Evolutionary conservation across 495 filamentous ascomycete species (phyloP).

Genomic region (Neurospora cerealis): DNA sequence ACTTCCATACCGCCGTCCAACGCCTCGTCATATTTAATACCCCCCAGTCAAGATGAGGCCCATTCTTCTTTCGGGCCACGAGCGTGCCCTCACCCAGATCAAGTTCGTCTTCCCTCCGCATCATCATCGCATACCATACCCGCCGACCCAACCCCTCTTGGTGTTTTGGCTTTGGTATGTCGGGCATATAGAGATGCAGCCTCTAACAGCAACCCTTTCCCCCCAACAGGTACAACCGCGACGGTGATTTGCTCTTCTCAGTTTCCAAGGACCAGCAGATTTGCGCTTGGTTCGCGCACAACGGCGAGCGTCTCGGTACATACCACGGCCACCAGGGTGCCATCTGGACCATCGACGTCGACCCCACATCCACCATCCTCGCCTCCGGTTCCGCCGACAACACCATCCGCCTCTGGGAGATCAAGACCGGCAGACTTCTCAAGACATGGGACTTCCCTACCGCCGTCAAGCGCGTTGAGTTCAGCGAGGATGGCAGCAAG

Average conservation of each 20-base stretch:
- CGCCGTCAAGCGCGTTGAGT: constrained; percentile 92
- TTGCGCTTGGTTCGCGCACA: constrained; percentile 88
- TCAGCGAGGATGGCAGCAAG: constrained; percentile 81
- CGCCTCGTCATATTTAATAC: background rate
- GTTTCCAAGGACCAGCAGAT: constrained; percentile 95
- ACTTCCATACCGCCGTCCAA: background rate
- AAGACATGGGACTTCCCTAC: constrained; percentile 97
- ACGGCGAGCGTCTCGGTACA: constrained; percentile 89
- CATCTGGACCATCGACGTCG: constrained; percentile 96
- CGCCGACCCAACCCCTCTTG: background rate
- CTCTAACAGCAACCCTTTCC: constrained; percentile 12
- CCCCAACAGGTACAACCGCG: constrained; percentile 65
- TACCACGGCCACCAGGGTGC: constrained; percentile 96
- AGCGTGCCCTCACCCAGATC: constrained; percentile 97
- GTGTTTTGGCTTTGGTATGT: background rate
- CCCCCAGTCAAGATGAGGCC: constrained; percentile 64
- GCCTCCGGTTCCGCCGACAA: constrained; percentile 96
- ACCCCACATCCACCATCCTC: constrained; percentile 86
- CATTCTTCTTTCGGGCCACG: constrained; percentile 91
- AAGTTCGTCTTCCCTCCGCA: constrained; percentile 45
- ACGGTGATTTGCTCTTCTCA: constrained; percentile 96
- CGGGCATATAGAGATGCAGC: background rate
- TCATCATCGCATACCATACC: background rate
- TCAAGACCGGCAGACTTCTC: constrained; percentile 82
- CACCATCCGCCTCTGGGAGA: constrained; percentile 93